Evolutionary conservation across 2,329 filamentous ascomycete genomes (phyloP), one percentile per base, ranked within the genome.

Genomic region (Didymella segeticola): DNA sequence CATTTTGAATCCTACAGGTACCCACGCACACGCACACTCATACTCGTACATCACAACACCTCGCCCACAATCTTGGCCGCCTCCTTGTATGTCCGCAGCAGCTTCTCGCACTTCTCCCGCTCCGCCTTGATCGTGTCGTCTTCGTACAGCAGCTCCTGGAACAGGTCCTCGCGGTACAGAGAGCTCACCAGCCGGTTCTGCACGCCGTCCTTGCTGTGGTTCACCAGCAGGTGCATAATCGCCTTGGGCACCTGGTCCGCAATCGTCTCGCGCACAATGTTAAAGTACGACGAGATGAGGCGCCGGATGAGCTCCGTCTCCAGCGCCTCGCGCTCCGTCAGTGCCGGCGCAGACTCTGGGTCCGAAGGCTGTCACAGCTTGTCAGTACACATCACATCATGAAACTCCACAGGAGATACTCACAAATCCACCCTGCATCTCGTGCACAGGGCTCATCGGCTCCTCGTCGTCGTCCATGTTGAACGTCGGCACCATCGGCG

Each of bases 181-280:
- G 96, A 91, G 73, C 90, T 96, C 52, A 99, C 95, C 6, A 99
- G 86, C 38, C 95, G 86, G 77, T 99, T 99, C 77, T 99, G 95
- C 26, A 99, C 93, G 11, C 93, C 93, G 64, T 99, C 95, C 76
- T 98, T 97, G 79, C 91, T 96, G 80, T 97, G 91, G 77, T 99
- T 99, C 72, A 99, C 95, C 27, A 99, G 85, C 39, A 99, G 85
- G 75, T 99, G 95, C 95, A 99, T 99, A 65, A 99, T 89, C 5
- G 95, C 95, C 79, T 99, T 99, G 63, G 95, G 95, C 10, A 99
- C 95, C 78, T 98, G 93, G 73, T 99, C 95, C 37, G 93, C 93
- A 67, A 97, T 96, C n/a, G 91, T 93, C 78, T 99, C 95, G 59
- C 95, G 90, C 39, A 99, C 95, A 69, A 99, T 99, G 75, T 96